These are phyloP conservation scores for Aspergillus phoenicis DNA, from an alignment of 2,329 filamentous ascomycete species.

Conservation along the genomic window DNA sequence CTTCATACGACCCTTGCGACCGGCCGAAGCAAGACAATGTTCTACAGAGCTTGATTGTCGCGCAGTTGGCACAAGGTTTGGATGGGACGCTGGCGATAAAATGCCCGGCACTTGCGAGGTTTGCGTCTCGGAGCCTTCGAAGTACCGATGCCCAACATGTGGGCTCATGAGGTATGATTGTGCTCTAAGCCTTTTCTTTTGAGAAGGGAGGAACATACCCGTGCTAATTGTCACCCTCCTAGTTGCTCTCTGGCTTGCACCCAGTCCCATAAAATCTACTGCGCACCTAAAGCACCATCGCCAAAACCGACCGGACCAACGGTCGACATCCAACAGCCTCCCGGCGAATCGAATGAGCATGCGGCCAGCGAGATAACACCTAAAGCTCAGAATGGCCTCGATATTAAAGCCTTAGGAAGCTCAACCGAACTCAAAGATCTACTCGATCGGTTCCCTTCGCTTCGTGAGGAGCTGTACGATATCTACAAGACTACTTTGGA, in stretches of 20 bases:
- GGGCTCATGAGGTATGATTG: conserved; percentile 39
- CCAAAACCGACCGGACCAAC: conserved; percentile 19
- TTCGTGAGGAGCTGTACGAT: conserved; percentile 44
- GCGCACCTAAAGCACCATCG: conserved; percentile 34
- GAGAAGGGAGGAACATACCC: neutral
- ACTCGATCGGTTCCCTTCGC: conserved; percentile 40
- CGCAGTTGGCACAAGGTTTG: conserved; percentile 11
- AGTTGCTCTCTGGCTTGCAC: conserved; percentile 52
- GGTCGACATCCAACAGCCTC: conserved; percentile 11
- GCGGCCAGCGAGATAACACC: conserved; percentile 9
- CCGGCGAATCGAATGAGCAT: conserved; percentile 16
- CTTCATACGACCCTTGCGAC: conserved; percentile 6
- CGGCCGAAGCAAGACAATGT: conserved; percentile 22
- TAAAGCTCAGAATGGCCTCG: conserved; percentile 10
- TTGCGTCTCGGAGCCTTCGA: conserved; percentile 40
- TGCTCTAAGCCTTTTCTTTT: neutral
- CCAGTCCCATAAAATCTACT: conserved; percentile 48
- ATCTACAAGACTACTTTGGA: conserved; percentile 47
- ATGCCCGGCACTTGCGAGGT: conserved; percentile 42
- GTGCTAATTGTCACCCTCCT: conserved; percentile 6
- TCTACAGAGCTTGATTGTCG: conserved; percentile 14
- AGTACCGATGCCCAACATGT: conserved; percentile 45
- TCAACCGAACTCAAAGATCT: conserved; percentile 42
- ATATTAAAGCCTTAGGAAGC: conserved; percentile 24
- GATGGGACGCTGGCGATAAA: conserved; percentile 16